Evolutionary conservation across 352 stramenopile genomes (phyloP).

Genomic region (Pythium pyrilobum): DNA sequence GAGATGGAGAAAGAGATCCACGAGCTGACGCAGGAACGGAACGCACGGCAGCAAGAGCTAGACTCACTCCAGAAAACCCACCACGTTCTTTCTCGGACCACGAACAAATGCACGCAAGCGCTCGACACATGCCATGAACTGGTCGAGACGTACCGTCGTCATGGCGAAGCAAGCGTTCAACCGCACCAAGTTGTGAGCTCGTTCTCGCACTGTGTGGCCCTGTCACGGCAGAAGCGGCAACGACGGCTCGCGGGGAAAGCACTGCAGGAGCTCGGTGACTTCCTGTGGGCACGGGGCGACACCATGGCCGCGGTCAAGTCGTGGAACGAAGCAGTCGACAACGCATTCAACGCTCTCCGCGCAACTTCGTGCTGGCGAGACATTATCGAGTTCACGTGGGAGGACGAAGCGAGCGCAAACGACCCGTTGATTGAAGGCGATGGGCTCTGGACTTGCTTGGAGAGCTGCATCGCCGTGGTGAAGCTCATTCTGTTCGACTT

Average conservation of each 20-base stretch:
- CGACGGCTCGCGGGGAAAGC: slow-evolving; percentile 50
- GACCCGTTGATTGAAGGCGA: slow-evolving; percentile 40
- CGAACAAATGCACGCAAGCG: slow-evolving; percentile 59
- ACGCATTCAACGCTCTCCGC: slow-evolving; percentile 56
- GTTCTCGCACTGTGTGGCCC: slow-evolving; percentile 45
- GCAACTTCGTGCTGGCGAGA: slow-evolving; percentile 45
- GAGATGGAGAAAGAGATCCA: slow-evolving; percentile 38
- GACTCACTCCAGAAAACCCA: slow-evolving; percentile 15
- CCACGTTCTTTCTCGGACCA: slow-evolving; percentile 21
- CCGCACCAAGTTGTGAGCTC: slow-evolving; percentile 29
- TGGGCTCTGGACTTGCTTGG: slow-evolving; percentile 44
- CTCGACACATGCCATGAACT: slow-evolving; percentile 45
- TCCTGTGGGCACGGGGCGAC: slow-evolving; percentile 47
- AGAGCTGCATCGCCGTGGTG: slow-evolving; percentile 41
- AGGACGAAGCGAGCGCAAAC: neutral
- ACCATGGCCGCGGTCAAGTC: slow-evolving; percentile 37
- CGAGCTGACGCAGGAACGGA: slow-evolving; percentile 16
- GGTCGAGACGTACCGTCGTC: slow-evolving; percentile 36
- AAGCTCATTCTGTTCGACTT: slow-evolving; percentile 56
- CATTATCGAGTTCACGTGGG: slow-evolving; percentile 26
- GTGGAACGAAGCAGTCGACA: slow-evolving; percentile 74
- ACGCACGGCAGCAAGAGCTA: slow-evolving; percentile 12
- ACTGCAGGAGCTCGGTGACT: slow-evolving; percentile 68
- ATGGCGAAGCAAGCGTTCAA: slow-evolving; percentile 4
- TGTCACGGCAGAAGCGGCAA: slow-evolving; percentile 64